Evolutionary conservation across 2,329 filamentous ascomycete genomes (phyloP).

Genomic region (Colletotrichum sojae): DNA sequence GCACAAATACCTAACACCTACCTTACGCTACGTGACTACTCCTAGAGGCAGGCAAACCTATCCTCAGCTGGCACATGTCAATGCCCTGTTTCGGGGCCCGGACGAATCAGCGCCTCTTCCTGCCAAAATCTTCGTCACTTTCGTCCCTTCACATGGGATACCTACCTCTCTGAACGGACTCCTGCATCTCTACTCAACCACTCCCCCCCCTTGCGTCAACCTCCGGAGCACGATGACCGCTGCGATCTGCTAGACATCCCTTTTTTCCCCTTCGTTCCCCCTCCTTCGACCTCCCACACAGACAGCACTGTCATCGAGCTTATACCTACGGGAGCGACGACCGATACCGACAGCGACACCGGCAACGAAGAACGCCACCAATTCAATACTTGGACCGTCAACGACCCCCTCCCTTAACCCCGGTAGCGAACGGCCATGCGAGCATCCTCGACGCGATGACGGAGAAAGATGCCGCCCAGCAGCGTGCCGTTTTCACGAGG

Average conservation of each 20-base stretch:
- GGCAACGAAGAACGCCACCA: not conserved
- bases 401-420: not conserved
- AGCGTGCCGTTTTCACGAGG: conserved; percentile 30
- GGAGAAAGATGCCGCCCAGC: conserved; percentile 41
- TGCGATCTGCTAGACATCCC: conserved; percentile 26
- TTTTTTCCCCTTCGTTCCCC: not conserved
- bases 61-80: conserved; percentile 40
- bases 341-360: not conserved
- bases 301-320: not conserved
- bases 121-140: conserved; percentile 37
- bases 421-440: conserved; percentile 41
- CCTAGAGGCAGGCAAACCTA: conserved; percentile 3
- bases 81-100: conserved; percentile 39
- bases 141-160: conserved; percentile 38
- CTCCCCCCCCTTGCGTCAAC: conserved; percentile 32
- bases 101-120: conserved; percentile 36
- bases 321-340: not conserved
- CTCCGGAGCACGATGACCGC: conserved; percentile 21
- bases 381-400: not conserved
- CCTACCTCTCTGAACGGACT: conserved; percentile 18
- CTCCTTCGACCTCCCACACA: not conserved
- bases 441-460: conserved; percentile 42
- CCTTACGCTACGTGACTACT: not conserved
- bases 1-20: not conserved
- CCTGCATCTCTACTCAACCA: conserved; percentile 2